Conservation (phyloP, 305 asterid genomes). For the Fraxinus ornus region DNA sequence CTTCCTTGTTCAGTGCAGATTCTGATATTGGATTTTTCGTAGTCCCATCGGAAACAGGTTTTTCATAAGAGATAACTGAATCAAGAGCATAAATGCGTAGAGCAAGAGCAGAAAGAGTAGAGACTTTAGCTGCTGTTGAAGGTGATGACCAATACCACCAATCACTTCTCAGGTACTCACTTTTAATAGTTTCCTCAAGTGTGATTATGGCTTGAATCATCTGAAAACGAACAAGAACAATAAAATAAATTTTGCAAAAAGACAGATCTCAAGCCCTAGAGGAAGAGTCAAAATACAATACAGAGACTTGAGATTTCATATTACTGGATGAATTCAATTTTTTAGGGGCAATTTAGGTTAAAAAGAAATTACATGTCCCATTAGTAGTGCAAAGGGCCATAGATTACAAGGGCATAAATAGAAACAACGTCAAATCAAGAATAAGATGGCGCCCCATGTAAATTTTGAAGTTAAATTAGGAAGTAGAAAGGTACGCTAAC, state of each 20-base stretch:
- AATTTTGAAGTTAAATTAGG: slow-evolving; percentile 1
- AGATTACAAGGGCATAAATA: not conserved
- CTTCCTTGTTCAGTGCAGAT: slow-evolving; percentile 43
- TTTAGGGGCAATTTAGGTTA: not conserved
- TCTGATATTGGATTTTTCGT: slow-evolving; percentile 31
- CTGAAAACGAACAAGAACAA: slow-evolving; percentile 41
- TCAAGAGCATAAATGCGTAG: slow-evolving; percentile 75
- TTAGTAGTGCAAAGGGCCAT: slow-evolving; percentile 8
- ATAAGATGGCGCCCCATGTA: not conserved
- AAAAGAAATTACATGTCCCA: not conserved
- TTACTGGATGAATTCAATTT: not conserved
- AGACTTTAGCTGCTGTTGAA: slow-evolving; percentile 77
- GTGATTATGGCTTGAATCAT: slow-evolving; percentile 76
- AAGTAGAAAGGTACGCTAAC: slow-evolving; percentile 41
- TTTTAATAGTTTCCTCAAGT: slow-evolving; percentile 77
- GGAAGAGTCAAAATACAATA: not conserved
- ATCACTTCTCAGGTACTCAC: slow-evolving; percentile 58
- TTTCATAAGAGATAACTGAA: slow-evolving; percentile 74
- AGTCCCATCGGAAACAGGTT: slow-evolving; percentile 34
- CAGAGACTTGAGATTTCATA: not conserved
- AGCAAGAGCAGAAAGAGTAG: slow-evolving; percentile 79
- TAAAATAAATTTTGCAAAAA: not conserved
- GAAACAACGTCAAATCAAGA: not conserved
- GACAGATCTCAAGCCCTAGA: not conserved
- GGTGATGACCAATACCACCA: slow-evolving; percentile 99